These are phyloP conservation scores for Xylariaceae sp. DNA, from an alignment of 2,329 filamentous ascomycete species.

Conservation along the genomic window DNA sequence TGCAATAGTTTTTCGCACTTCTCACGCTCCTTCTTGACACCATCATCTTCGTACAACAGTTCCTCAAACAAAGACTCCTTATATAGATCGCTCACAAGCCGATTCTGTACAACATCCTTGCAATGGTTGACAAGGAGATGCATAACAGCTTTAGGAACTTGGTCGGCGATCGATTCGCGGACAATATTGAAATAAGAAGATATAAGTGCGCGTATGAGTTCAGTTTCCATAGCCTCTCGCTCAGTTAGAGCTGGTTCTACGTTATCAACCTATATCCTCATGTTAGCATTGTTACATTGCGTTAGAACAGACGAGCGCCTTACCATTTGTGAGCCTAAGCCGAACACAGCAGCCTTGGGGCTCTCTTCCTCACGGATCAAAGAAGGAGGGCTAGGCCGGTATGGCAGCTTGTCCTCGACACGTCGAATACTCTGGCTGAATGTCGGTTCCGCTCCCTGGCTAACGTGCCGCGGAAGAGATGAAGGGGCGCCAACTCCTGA, in stretches of 20 bases:
- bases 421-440: slow-evolving; percentile 85
- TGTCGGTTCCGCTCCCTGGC: slow-evolving; percentile 78
- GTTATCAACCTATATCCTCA: slow-evolving; percentile 55
- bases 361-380: slow-evolving; percentile 46
- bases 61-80: slow-evolving; percentile 91
- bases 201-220: slow-evolving; percentile 94
- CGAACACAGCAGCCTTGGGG: slow-evolving; percentile 45
- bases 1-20: slow-evolving; percentile 96
- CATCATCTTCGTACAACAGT: slow-evolving; percentile 95
- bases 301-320: slow-evolving; percentile 44
- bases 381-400: slow-evolving; percentile 54
- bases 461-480: slow-evolving; percentile 69
- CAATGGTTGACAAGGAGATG: slow-evolving; percentile 97
- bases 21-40: slow-evolving; percentile 95
- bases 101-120: slow-evolving; percentile 97
- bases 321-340: slow-evolving; percentile 64
- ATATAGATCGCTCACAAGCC: slow-evolving; percentile 94
- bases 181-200: slow-evolving; percentile 99
- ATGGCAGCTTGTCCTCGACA: slow-evolving; percentile 63
- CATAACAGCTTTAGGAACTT: slow-evolving; percentile 99
- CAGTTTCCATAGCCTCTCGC: slow-evolving; percentile 94
- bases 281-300: slow-evolving; percentile 28
- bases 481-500: slow-evolving; percentile 50
- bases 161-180: slow-evolving; percentile 96
- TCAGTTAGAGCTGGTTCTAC: slow-evolving; percentile 91